A percentile compares a stretch with the other conserved stretches of the same genome.
These are phyloP conservation scores for Ophiostoma australiae DNA, from an alignment of 2,329 filamentous ascomycete species.

Conservation along the genomic window DNA sequence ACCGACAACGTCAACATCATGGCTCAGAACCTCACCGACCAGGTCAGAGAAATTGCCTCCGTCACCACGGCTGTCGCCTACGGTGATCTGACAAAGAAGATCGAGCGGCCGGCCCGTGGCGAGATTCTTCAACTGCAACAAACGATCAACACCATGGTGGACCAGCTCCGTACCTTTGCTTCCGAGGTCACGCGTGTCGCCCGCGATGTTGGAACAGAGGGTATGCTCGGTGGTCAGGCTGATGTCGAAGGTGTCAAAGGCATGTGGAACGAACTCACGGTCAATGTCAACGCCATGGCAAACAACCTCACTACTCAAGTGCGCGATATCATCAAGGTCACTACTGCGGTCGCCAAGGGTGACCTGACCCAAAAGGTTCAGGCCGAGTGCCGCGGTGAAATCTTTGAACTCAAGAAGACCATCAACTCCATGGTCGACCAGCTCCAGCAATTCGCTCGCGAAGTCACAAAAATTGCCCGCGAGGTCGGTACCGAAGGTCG, in stretches of 20 bases:
- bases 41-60: constrained; percentile 80
- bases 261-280: constrained; percentile 83
- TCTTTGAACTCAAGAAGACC: constrained; percentile 89
- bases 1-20: constrained; percentile 86
- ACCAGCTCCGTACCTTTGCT: constrained; percentile 76
- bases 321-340: constrained; percentile 85
- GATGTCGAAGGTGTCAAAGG: constrained; percentile 79
- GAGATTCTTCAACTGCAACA: constrained; percentile 80
- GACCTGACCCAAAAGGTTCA: constrained; percentile 96
- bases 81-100: constrained; percentile 78
- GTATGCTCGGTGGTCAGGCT: constrained; percentile 75
- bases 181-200: constrained; percentile 79
- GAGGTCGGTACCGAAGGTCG: constrained; percentile 96
- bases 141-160: constrained; percentile 87
- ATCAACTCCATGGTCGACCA: constrained; percentile 99
- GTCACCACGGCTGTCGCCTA: constrained; percentile 80
- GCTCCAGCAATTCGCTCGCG: constrained; percentile 89
- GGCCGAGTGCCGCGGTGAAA: constrained; percentile 86
- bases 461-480: constrained; percentile 92
- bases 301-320: constrained; percentile 85
- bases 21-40: constrained; percentile 76
- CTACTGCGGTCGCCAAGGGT: constrained; percentile 69
- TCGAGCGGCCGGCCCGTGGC: constrained; percentile 72
- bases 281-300: constrained; percentile 84
- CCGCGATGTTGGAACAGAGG: constrained; percentile 78